Percentiles rank a stretch among this genome's conserved stretches.
Conservation (phyloP, 441 rosid species). For the Bruguiera hainesii region DNA sequence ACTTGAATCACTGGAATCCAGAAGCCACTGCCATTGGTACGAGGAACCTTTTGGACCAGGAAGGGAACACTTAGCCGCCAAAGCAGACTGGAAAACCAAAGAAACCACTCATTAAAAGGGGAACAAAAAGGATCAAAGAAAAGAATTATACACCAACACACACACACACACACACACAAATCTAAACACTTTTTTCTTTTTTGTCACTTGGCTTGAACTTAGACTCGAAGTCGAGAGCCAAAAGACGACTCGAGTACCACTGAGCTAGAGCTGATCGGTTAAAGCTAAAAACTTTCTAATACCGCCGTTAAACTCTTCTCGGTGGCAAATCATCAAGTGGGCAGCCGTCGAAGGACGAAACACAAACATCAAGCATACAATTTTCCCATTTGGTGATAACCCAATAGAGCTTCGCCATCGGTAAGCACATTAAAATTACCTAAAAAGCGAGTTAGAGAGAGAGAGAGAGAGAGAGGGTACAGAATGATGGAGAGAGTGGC, state of each 20-base stretch:
- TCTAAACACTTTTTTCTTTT: too few relatives aligned
- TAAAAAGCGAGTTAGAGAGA: not conserved
- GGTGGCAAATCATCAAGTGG: constrained; percentile 22
- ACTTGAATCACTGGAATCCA: constrained; percentile 91
- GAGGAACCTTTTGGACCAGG: constrained; percentile 64
- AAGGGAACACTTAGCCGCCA: constrained; percentile 51
- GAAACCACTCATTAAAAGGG: not conserved
- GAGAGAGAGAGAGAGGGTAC: constrained; percentile 31
- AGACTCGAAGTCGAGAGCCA: too few relatives aligned
- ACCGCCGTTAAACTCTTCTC: constrained; percentile 11
- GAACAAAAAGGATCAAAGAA: too few relatives aligned
- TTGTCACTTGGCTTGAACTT: too few relatives aligned
- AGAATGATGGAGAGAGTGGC: constrained; percentile 53
- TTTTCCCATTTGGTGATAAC: not conserved
- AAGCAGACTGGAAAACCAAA: constrained; percentile 53
- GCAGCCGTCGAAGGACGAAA: constrained; percentile 6
- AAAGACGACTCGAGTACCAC: too few relatives aligned
- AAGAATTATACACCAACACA: too few relatives aligned
- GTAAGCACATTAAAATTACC: not conserved
- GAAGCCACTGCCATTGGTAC: constrained; percentile 69
- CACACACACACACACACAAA: too few relatives aligned
- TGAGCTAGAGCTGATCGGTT: too few relatives aligned
- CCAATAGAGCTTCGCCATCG: not conserved
- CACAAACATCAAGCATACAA: not conserved
- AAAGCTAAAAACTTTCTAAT: not conserved